A percentile compares a stretch with the other conserved stretches of the same genome.
Conservation (phyloP, 2,329 filamentous ascomycete species). For the Verruconis gallopava region DNA sequence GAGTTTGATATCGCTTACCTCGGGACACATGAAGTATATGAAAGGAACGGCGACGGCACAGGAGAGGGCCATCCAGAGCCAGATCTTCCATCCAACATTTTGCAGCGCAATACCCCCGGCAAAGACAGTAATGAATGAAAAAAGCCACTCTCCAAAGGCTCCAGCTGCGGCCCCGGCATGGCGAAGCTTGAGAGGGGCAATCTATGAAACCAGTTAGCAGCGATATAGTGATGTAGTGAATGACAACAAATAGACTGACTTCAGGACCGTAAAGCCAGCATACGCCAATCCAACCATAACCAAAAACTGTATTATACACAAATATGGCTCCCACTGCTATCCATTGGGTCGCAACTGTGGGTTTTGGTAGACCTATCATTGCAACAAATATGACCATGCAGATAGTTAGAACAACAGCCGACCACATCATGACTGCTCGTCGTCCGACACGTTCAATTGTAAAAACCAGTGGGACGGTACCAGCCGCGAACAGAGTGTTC, state of each 20-base stretch:
- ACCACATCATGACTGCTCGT: slow-evolving; percentile 19
- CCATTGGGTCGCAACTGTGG: slow-evolving; percentile 16
- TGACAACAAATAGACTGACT: slow-evolving; percentile 7
- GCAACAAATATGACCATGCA: slow-evolving; percentile 19
- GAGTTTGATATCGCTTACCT: neutral
- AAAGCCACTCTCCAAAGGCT: slow-evolving; percentile 26
- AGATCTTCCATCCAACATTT: slow-evolving; percentile 25
- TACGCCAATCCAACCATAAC: slow-evolving; percentile 21
- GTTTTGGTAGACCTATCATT: slow-evolving; percentile 14
- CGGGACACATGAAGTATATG: slow-evolving; percentile 15
- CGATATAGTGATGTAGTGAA: no score
- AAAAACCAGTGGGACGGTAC: slow-evolving; percentile 16
- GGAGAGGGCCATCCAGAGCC: slow-evolving; percentile 25
- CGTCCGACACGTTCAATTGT: slow-evolving; percentile 23
- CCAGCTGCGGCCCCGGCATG: slow-evolving; percentile 24
- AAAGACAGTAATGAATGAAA: slow-evolving; percentile 25
- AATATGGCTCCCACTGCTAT: slow-evolving; percentile 18
- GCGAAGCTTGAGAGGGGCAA: slow-evolving; percentile 24
- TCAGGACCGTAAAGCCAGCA: slow-evolving; percentile 25
- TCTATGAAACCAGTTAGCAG: slow-evolving; percentile 11
- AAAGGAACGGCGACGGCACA: slow-evolving; percentile 18
- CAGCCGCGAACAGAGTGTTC: slow-evolving; percentile 19
- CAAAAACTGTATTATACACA: slow-evolving; percentile 19
- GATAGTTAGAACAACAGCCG: slow-evolving; percentile 14
- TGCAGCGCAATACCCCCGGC: slow-evolving; percentile 22